These are phyloP conservation scores for Cicer judaicum DNA, from an alignment of 306 rosid species.

Conservation along the genomic window DNA sequence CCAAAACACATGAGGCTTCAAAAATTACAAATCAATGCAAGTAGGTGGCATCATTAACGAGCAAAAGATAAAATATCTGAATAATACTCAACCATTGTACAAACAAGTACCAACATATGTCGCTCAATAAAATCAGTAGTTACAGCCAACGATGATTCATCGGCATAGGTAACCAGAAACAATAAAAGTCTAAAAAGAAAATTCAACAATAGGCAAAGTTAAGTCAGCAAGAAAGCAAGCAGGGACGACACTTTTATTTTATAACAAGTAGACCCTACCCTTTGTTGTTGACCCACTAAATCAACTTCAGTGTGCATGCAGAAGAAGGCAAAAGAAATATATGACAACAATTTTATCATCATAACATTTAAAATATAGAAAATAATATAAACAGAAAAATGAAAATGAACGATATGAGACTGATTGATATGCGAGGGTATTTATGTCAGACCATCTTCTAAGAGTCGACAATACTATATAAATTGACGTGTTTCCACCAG, in stretches of 20 bases:
- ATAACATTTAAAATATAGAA: neutral
- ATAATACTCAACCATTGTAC: neutral
- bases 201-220: neutral
- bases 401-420: neutral
- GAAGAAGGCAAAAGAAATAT: neutral
- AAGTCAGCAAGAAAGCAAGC: neutral
- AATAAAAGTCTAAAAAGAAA: neutral
- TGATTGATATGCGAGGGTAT: neutral
- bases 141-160: neutral
- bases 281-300: neutral
- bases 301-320: neutral
- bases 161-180: neutral
- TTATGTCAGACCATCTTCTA: slow-evolving; percentile 37
- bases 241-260: neutral
- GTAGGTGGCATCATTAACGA: neutral
- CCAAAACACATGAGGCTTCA: neutral
- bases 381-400: neutral
- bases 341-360: neutral
- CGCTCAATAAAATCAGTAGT: neutral
- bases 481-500: neutral
- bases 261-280: neutral
- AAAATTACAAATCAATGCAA: neutral
- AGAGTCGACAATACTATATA: neutral
- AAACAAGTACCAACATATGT: neutral
- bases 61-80: neutral